Evolutionary conservation across 345 rosid species (phyloP).

Genomic region (Turnera subulata): DNA sequence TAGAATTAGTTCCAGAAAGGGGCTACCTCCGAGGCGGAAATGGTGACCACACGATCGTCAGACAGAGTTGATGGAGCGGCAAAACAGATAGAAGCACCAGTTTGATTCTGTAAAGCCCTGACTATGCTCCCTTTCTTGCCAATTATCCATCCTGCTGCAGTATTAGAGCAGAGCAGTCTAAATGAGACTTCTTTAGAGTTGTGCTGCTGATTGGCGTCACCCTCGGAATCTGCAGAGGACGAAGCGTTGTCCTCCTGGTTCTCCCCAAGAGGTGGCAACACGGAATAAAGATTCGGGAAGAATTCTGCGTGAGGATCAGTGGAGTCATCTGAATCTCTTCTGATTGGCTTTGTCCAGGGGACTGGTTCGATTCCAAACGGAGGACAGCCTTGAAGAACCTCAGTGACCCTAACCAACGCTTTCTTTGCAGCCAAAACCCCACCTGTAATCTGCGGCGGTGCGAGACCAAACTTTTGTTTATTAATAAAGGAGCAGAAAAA

Average conservation of each 20-base stretch:
- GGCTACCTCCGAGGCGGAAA: conserved; percentile 59
- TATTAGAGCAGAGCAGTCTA: conserved; percentile 45
- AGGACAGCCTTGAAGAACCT: conserved; percentile 36
- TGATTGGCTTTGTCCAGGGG: conserved; percentile 23
- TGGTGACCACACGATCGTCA: conserved; percentile 49
- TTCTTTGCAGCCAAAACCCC: conserved; percentile 52
- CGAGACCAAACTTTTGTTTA: too few species aligned
- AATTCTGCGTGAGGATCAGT: conserved; percentile 43
- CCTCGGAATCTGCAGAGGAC: conserved; percentile 19
- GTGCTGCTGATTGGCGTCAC: conserved; percentile 16
- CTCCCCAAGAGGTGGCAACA: conserved; percentile 19
- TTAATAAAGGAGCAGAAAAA: too few species aligned
- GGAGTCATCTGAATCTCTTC: conserved; percentile 17
- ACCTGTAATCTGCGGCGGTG: conserved; percentile 53
- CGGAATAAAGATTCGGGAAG: conserved; percentile 46
- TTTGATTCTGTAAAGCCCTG: conserved; percentile 49
- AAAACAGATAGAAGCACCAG: conserved; percentile 56
- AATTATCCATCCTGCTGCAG: conserved; percentile 58
- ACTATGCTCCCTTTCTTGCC: conserved; percentile 54
- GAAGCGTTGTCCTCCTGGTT: conserved; percentile 19
- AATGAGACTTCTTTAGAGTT: conserved; percentile 37
- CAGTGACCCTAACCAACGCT: conserved; percentile 52
- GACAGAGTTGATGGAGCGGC: conserved; percentile 26
- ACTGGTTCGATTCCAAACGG: conserved; percentile 21
- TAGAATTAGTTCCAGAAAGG: neutral